Conservation (phyloP, 2,329 filamentous ascomycete species). For the Lithohypha guttulata region DNA sequence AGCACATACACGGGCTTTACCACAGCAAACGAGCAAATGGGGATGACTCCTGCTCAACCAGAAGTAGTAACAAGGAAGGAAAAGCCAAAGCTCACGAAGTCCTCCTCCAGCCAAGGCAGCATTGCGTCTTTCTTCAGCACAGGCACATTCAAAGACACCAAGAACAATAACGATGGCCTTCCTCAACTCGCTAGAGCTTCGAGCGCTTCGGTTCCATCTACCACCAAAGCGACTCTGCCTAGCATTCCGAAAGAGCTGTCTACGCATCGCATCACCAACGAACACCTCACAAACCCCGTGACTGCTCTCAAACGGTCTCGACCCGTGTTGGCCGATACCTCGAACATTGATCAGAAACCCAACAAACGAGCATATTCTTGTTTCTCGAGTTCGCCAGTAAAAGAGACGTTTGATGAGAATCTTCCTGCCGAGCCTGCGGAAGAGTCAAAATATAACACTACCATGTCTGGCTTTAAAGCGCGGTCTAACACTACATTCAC, state of each 20-base stretch:
- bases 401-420: neutral
- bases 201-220: neutral
- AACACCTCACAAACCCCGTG: neutral
- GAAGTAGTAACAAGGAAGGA: slow-evolving; percentile 11
- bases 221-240: neutral
- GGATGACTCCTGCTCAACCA: slow-evolving; percentile 23
- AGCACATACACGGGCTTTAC: slow-evolving; percentile 38
- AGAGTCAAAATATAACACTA: slow-evolving; percentile 5
- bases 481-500: neutral
- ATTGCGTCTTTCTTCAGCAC: slow-evolving; percentile 43
- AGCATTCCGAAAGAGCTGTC: slow-evolving; percentile 6
- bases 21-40: slow-evolving; percentile 47
- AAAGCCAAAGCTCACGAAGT: slow-evolving; percentile 11
- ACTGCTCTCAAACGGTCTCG: slow-evolving; percentile 1
- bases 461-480: neutral
- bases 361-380: slow-evolving; percentile 5
- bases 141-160: slow-evolving; percentile 6
- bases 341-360: neutral
- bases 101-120: slow-evolving; percentile 36
- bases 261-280: neutral
- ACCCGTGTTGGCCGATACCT: neutral
- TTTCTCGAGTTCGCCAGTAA: slow-evolving; percentile 8
- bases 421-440: neutral
- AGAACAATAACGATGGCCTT: slow-evolving; percentile 1
- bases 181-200: neutral